These are phyloP conservation scores for Pyricularia pennisetigena DNA, from an alignment of 2,329 filamentous ascomycete species.

Conservation along the genomic window DNA sequence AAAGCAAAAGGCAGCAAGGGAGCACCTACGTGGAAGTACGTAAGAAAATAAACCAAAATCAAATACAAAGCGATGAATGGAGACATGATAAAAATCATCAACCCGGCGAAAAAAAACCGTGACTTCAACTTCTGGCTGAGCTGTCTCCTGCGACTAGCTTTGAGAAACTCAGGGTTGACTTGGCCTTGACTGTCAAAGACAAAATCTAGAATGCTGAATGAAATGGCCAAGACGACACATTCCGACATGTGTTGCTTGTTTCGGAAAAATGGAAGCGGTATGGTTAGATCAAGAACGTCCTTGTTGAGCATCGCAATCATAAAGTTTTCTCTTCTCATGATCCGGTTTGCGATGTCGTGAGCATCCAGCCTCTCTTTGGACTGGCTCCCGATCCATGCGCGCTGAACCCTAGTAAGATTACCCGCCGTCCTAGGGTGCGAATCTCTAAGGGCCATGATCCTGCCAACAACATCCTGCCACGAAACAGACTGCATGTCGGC, in stretches of 20 bases:
- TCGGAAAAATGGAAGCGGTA: slow-evolving; percentile 75
- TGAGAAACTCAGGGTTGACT: slow-evolving; percentile 76
- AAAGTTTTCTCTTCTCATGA: slow-evolving; percentile 97
- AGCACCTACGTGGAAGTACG: slow-evolving; percentile 72
- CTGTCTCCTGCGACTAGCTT: slow-evolving; percentile 67
- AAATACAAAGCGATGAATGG: slow-evolving; percentile 84
- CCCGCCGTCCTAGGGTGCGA: slow-evolving; percentile 71
- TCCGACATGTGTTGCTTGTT: slow-evolving; percentile 77
- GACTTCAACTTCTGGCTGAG: slow-evolving; percentile 69
- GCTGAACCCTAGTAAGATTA: slow-evolving; percentile 40
- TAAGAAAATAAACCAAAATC: slow-evolving; percentile 83
- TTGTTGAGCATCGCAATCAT: slow-evolving; percentile 97
- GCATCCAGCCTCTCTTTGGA: slow-evolving; percentile 93
- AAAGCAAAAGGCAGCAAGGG: not conserved
- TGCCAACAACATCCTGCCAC: slow-evolving; percentile 83
- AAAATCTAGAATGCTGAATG: slow-evolving; percentile 84
- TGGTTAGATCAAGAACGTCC: slow-evolving; percentile 77
- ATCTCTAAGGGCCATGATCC: slow-evolving; percentile 75
- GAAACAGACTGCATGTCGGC: slow-evolving; percentile 89
- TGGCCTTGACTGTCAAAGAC: slow-evolving; percentile 87
- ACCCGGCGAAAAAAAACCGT: slow-evolving; percentile 71
- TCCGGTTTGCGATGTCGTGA: slow-evolving; percentile 89
- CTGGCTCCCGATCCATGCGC: slow-evolving; percentile 63
- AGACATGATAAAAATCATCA: slow-evolving; percentile 78
- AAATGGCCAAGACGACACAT: slow-evolving; percentile 85